Base-by-base conservation (phyloP, 441 rosid genomes). In the Populus hybrid region DNA sequence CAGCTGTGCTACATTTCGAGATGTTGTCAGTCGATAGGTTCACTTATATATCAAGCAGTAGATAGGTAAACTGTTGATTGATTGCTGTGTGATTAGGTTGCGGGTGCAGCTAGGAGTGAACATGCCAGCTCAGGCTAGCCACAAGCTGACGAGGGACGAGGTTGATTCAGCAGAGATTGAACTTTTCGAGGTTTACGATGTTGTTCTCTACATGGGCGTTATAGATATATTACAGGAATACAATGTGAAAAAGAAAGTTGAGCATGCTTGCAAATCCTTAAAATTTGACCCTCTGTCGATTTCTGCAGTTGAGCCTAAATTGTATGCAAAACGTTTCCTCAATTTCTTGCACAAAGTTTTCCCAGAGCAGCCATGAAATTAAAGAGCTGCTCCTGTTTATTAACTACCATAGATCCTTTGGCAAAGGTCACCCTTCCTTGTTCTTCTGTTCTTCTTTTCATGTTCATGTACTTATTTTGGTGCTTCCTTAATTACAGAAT, bases 71-170 rank as follows among this genome's bases (percentile, higher is more conserved):
- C 24, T 24, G 24, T 24, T 24, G 26, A 42, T 16, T 12, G 42
- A 12, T 79, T 71, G 75, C 24, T 4, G 3, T 61, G 14, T 73
- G 28, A 63, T 40, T 83, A 96, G 99, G 90, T 88, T 96, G 72
- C 94, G 88, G 63, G 98, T 96, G 76, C 98, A 96, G 81, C 75
- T 96, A 80, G 99, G 99, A 76, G 99, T 92, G 70, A 92, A 96
- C 89, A 96, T 96, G 99, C 99, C 98, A 0, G 95, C 98, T 16
- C 91, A 92, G 82, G 99, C 98, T 38, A 89, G 79, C 74, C 91
- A 70, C 69, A 92, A 88, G 84, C 75, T 93, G 77, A 69, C 4
- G 9, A 84, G 83, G 68, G 87, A 85, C 14, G 81, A 80, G 67
- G 82, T 81, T 0, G 89, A 89, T 63, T 75, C 94, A 0, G 32